These are phyloP conservation scores for Aspergillus pseudotamarii DNA, from an alignment of 2,329 filamentous ascomycete genomes.

Conservation along the genomic window DNA sequence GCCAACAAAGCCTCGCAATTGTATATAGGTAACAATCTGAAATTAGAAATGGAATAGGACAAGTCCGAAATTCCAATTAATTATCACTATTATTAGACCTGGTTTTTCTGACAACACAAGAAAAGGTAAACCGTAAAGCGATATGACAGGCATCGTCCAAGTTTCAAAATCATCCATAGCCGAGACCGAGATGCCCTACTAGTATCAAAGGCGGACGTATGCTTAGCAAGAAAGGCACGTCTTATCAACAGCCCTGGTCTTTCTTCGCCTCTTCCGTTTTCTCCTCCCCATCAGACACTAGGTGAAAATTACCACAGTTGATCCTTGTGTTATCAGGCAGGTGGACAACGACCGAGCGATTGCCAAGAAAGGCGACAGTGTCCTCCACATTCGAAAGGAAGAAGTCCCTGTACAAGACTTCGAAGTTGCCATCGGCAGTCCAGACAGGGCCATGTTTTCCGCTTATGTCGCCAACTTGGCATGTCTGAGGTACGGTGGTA, in stretches of 20 bases:
- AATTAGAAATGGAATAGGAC: background rate
- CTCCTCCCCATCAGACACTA: background rate
- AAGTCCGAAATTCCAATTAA: background rate
- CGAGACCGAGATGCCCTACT: background rate
- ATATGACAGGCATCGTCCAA: background rate
- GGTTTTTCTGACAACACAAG: background rate
- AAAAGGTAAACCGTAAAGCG: background rate
- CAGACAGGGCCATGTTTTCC: conserved; percentile 71
- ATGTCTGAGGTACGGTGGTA: conserved; percentile 58
- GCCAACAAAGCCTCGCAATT: background rate
- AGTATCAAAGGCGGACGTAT: background rate
- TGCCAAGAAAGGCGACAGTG: conserved; percentile 54
- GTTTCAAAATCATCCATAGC: background rate
- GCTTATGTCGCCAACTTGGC: conserved; percentile 75
- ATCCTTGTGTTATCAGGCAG: conserved; percentile 56
- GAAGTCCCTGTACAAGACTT: conserved; percentile 47
- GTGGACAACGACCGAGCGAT: conserved; percentile 59
- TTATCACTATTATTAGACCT: background rate
- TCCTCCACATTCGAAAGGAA: conserved; percentile 51
- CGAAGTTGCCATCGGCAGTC: conserved; percentile 44
- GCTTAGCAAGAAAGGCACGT: background rate
- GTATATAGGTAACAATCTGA: background rate
- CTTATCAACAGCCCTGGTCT: background rate
- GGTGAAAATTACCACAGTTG: conserved; percentile 60
- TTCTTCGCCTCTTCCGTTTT: background rate